Conservation (phyloP, 2,329 filamentous ascomycete species). For the Phaeosphaeriaceae sp. region DNA sequence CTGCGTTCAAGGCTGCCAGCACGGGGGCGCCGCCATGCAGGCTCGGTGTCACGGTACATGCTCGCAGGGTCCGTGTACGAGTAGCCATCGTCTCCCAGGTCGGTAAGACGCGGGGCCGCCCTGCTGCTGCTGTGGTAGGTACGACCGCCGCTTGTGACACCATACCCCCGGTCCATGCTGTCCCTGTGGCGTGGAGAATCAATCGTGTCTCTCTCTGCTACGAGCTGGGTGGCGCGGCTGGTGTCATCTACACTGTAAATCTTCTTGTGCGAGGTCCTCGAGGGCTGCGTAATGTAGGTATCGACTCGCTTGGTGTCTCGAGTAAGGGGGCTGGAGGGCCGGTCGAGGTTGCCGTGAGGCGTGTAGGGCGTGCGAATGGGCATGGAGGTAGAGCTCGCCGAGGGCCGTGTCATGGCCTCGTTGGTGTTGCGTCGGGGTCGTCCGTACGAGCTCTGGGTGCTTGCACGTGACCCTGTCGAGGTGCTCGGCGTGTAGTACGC, state of each 20-base stretch:
- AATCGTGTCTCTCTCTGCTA: constrained; percentile 45
- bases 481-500: constrained; percentile 33
- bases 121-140: constrained; percentile 37
- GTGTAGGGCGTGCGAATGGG: constrained; percentile 43
- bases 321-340: constrained; percentile 52
- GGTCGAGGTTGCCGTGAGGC: constrained; percentile 31
- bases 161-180: constrained; percentile 29
- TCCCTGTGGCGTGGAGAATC: constrained; percentile 43
- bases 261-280: constrained; percentile 53
- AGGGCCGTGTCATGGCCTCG: constrained; percentile 45
- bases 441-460: constrained; percentile 51
- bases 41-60: constrained; percentile 61
- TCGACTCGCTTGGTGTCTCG: constrained; percentile 43
- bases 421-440: constrained; percentile 56
- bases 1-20: constrained; percentile 56
- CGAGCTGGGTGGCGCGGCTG: constrained; percentile 46
- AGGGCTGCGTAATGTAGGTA: constrained; percentile 48
- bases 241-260: constrained; percentile 59
- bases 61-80: constrained; percentile 60
- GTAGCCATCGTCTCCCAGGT: constrained; percentile 53
- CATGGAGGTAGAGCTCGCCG: constrained; percentile 39
- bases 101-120: constrained; percentile 39
- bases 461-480: constrained; percentile 36
- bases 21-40: constrained; percentile 55
- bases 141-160: constrained; percentile 39